phyloP scores from a whole-genome alignment of 1,139 yeast species.

The Blastobotrys buckinghamii region DNA sequence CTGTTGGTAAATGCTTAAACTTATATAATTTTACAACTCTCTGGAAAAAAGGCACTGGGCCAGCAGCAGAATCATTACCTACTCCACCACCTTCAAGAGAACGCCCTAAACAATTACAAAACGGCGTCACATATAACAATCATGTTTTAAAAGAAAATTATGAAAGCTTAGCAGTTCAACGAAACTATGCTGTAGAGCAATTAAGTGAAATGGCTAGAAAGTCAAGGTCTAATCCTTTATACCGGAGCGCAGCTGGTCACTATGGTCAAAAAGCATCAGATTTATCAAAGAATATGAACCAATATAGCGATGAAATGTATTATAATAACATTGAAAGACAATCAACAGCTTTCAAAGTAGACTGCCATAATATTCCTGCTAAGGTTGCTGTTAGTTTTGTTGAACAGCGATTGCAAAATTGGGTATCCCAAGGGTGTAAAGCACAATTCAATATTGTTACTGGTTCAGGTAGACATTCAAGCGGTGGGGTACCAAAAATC shows the following conservation, averaged over 20 bases:
- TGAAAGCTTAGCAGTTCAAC: neutral
- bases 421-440: constrained; percentile 22
- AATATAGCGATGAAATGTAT: constrained; percentile 17
- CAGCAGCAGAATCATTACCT: too few relatives aligned
- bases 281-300: constrained; percentile 2
- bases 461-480: constrained; percentile 31
- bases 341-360: constrained; percentile 19
- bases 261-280: constrained; percentile 22
- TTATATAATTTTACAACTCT: neutral
- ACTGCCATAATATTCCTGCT: constrained; percentile 29
- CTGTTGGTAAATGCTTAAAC: constrained; percentile 10
- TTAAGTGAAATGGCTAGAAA: constrained; percentile 19
- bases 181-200: constrained; percentile 6
- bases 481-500: constrained; percentile 28
- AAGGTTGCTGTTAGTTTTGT: constrained; percentile 22
- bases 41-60: neutral
- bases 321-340: constrained; percentile 16
- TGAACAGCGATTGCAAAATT: constrained; percentile 12
- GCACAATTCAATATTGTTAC: constrained; percentile 27
- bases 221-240: constrained; percentile 24
- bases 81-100: neutral
- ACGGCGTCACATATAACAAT: neutral
- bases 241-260: constrained; percentile 25
- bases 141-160: neutral
- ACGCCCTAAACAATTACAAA: neutral